These are phyloP conservation scores for Boechera divaricarpa DNA, from an alignment of 345 rosid species.

Conservation along the genomic window DNA sequence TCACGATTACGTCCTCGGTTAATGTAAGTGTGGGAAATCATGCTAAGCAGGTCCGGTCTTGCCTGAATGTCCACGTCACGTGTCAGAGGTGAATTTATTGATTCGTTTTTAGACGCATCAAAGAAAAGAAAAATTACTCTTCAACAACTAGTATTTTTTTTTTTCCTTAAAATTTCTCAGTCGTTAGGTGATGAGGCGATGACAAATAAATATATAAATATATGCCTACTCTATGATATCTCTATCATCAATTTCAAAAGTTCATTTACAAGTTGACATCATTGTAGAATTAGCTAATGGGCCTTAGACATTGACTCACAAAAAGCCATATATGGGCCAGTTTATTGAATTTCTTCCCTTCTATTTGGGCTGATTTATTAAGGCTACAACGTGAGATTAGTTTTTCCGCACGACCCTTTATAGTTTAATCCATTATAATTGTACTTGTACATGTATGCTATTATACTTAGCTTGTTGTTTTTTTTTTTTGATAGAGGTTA, in stretches of 20 bases:
- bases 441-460: neutral
- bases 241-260: neutral
- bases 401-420: too few relatives aligned
- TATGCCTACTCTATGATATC: neutral
- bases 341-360: neutral
- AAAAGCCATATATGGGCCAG: neutral
- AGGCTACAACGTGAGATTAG: too few relatives aligned
- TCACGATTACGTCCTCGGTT: neutral
- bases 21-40: neutral
- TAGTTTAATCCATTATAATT: too few relatives aligned
- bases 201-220: neutral
- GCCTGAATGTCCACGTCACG: neutral
- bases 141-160: too few relatives aligned
- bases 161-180: too few relatives aligned
- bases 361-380: neutral
- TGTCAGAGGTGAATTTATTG: neutral
- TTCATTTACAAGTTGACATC: neutral
- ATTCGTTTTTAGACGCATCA: neutral
- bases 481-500: neutral
- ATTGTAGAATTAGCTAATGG: neutral
- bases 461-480: neutral
- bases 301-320: neutral
- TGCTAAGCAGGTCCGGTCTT: neutral
- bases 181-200: neutral
- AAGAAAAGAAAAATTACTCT: too few relatives aligned